A percentile compares a stretch with the other conserved stretches of the same genome.
Conservation (phyloP, 2,329 filamentous ascomycete genomes). For the Phaeosphaeriaceae sp. region DNA sequence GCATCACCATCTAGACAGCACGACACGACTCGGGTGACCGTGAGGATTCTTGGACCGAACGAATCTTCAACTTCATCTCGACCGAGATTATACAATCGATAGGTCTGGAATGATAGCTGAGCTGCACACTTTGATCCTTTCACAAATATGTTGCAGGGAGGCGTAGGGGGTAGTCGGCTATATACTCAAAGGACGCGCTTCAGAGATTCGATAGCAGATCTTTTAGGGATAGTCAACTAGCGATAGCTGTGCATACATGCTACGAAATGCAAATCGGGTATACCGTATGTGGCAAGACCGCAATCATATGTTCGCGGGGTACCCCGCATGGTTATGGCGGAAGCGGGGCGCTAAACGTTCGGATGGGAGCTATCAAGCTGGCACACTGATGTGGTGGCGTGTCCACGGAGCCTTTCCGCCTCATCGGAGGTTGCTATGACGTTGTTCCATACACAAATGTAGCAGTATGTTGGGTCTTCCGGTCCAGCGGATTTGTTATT, state of each 20-base stretch:
- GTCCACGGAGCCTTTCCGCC: conserved; percentile 14
- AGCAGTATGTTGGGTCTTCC: conserved; percentile 7
- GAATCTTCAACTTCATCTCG: background rate
- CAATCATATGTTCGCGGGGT: conserved; percentile 24
- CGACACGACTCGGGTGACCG: background rate
- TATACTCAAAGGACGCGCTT: background rate
- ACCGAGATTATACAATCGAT: background rate
- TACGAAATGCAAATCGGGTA: conserved; percentile 3
- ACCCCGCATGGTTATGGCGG: conserved; percentile 26
- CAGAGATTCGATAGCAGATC: background rate
- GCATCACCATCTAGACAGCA: background rate
- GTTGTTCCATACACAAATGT: conserved; percentile 3
- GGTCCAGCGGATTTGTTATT: conserved; percentile 8
- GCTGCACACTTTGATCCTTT: background rate
- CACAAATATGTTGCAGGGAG: background rate
- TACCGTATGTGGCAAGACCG: conserved; percentile 17
- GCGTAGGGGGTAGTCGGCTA: conserved; percentile 3
- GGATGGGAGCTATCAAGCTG: conserved; percentile 15
- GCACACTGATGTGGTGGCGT: conserved; percentile 12
- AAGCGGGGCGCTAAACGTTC: conserved; percentile 16
- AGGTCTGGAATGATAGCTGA: background rate
- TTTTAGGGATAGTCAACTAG: background rate
- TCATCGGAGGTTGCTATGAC: conserved; percentile 7
- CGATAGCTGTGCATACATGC: conserved; percentile 1
- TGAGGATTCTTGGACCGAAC: background rate